Evolutionary conservation across 768 basidiomycete species (phyloP).

Genomic region (Serendipita sp.): DNA sequence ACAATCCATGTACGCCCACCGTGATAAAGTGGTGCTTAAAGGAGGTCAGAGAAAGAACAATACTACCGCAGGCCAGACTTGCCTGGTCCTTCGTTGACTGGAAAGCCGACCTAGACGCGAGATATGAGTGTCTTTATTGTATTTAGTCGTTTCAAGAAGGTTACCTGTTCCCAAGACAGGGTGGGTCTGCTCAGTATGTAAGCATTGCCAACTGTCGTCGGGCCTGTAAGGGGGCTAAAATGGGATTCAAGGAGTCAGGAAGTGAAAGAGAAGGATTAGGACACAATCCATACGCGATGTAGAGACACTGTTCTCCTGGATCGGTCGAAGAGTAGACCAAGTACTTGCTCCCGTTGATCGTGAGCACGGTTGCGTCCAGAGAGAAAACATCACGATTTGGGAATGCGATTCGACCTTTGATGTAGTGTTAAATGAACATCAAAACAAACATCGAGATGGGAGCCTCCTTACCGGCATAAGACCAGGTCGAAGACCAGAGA

Average conservation of each 20-base stretch:
- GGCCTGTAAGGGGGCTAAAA: constrained; percentile 1
- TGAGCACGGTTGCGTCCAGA: background rate
- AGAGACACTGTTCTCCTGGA: background rate
- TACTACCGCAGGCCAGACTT: background rate
- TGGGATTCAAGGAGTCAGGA: background rate
- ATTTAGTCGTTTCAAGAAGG: too few relatives aligned
- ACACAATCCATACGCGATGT: background rate
- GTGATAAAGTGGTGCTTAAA: background rate
- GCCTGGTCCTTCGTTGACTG: constrained; percentile 7
- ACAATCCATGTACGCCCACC: constrained; percentile 6
- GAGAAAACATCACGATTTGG: background rate
- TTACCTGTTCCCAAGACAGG: too few relatives aligned
- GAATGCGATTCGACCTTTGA: background rate
- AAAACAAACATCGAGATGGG: too few relatives aligned
- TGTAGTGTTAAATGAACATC: too few relatives aligned
- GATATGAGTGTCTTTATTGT: too few relatives aligned
- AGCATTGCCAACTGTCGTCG: background rate
- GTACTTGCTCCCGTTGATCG: background rate
- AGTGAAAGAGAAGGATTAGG: background rate
- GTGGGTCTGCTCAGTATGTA: too few relatives aligned
- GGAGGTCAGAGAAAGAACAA: too few relatives aligned
- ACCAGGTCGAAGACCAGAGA: background rate
- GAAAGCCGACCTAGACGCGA: too few relatives aligned
- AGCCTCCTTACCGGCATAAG: background rate
- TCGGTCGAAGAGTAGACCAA: background rate